Conservation (phyloP, 495 filamentous ascomycete species). For the Neurospora sp. region DNA sequence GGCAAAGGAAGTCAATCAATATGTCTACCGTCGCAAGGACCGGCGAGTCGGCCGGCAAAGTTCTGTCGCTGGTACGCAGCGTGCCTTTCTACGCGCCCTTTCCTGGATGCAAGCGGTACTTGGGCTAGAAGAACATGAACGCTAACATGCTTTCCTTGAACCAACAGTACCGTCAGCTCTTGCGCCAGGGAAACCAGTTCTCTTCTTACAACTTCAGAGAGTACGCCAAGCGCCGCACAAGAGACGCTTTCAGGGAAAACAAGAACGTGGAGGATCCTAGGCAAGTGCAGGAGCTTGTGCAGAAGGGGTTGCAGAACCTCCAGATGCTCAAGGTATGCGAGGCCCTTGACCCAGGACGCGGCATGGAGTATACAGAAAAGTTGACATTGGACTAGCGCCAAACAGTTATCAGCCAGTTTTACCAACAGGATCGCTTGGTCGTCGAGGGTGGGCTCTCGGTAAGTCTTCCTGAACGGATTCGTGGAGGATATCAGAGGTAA, state of each 20-base stretch:
- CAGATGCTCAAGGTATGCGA: slow-evolving; percentile 79
- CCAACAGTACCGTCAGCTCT: slow-evolving; percentile 76
- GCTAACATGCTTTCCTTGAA: background rate
- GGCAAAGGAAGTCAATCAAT: slow-evolving; percentile 2
- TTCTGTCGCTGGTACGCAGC: slow-evolving; percentile 55
- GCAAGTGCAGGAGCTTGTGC: slow-evolving; percentile 76
- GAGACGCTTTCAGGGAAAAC: slow-evolving; percentile 81
- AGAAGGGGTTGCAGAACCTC: slow-evolving; percentile 78
- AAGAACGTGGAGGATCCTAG: slow-evolving; percentile 56
- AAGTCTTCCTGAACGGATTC: slow-evolving; percentile 7
- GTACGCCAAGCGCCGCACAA: slow-evolving; percentile 82
- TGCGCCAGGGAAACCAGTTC: slow-evolving; percentile 81
- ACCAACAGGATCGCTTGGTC: slow-evolving; percentile 81
- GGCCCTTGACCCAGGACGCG: background rate
- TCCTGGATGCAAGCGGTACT: background rate
- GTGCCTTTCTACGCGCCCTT: background rate
- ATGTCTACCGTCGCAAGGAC: slow-evolving; percentile 42
- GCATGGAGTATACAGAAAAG: background rate
- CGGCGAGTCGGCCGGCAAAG: slow-evolving; percentile 59
- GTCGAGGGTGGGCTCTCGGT: slow-evolving; percentile 72
- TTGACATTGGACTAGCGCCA: slow-evolving; percentile 56
- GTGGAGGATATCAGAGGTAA: background rate
- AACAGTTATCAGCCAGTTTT: slow-evolving; percentile 91
- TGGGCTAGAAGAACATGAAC: background rate
- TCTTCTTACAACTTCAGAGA: slow-evolving; percentile 94